Percentiles rank a stretch among this genome's conserved stretches.
phyloP scores from a whole-genome alignment of 2,329 filamentous ascomycete genomes.

The Alternaria atra region DNA sequence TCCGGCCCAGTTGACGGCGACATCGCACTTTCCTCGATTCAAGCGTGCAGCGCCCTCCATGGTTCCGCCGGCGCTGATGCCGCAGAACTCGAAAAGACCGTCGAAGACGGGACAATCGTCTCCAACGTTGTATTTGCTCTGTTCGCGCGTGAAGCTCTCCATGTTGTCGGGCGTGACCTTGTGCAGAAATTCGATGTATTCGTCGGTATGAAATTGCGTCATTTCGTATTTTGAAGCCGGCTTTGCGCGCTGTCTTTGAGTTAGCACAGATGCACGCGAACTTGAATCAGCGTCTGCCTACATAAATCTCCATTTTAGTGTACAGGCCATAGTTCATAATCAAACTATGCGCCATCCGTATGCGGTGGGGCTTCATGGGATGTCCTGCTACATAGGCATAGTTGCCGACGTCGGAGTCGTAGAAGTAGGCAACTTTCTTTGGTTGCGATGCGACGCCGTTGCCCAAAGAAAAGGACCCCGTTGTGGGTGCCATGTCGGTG shows the following conservation, averaged over 20 bases:
- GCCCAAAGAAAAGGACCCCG: constrained; percentile 23
- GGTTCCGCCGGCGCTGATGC: constrained; percentile 73
- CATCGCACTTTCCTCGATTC: constrained; percentile 73
- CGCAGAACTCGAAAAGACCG: constrained; percentile 75
- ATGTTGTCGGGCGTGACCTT: constrained; percentile 99
- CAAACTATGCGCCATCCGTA: constrained; percentile 70
- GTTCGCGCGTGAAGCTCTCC: constrained; percentile 90
- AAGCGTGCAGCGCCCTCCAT: constrained; percentile 76
- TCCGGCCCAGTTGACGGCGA: constrained; percentile 76
- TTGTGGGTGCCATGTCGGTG: constrained; percentile 11
- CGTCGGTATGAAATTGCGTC: constrained; percentile 77
- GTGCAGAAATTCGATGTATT: constrained; percentile 75
- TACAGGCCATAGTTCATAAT: constrained; percentile 79
- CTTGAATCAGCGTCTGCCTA: constrained; percentile 46
- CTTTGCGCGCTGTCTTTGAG: constrained; percentile 49
- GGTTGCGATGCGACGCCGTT: constrained; percentile 39
- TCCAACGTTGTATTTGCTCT: constrained; percentile 78
- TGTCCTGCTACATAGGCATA: constrained; percentile 89
- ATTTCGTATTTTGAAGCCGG: constrained; percentile 73
- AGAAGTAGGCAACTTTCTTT: constrained; percentile 97
- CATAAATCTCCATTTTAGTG: constrained; percentile 77
- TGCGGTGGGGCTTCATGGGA: constrained; percentile 73
- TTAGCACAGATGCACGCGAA: constrained; percentile 18
- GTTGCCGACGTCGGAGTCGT: constrained; percentile 97
- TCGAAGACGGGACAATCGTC: constrained; percentile 73